phyloP scores from a whole-genome alignment of 2,329 filamentous ascomycete species.

The Chalara sp. region DNA sequence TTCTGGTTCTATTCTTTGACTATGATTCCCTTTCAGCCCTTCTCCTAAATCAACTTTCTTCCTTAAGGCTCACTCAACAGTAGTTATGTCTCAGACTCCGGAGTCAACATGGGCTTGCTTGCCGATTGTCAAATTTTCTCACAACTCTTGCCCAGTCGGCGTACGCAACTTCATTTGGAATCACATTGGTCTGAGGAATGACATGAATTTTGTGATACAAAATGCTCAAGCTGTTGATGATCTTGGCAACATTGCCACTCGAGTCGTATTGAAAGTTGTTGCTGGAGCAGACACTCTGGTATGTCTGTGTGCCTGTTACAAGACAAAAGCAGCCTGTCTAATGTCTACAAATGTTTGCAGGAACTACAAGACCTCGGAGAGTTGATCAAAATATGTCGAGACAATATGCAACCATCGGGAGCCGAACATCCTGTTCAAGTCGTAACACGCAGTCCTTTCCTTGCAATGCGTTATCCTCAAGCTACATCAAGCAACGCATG shows the following conservation, averaged over 20 bases:
- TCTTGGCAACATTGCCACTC: conserved; percentile 12
- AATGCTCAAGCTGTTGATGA: conserved; percentile 13
- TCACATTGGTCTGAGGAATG: conserved; percentile 21
- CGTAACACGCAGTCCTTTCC: conserved; percentile 24
- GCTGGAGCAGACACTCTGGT: conserved; percentile 36
- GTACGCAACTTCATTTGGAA: conserved; percentile 20
- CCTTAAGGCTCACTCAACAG: neutral
- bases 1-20: too few relatives aligned
- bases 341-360: conserved; percentile 9
- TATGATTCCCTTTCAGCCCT: too few relatives aligned
- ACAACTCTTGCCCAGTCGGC: conserved; percentile 16
- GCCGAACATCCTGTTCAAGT: conserved; percentile 25
- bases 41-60: neutral
- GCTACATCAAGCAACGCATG: neutral
- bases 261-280: conserved; percentile 30
- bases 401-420: conserved; percentile 11
- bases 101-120: conserved; percentile 14
- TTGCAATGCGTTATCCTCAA: conserved; percentile 31
- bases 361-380: conserved; percentile 24
- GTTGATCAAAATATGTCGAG: conserved; percentile 13
- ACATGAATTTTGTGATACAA: conserved; percentile 22
- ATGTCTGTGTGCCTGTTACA: conserved; percentile 15
- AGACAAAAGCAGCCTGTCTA: neutral
- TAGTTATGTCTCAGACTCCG: conserved; percentile 16
- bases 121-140: conserved; percentile 26